Percentiles rank a stretch among this genome's conserved stretches.
Evolutionary conservation across 768 basidiomycete genomes (phyloP).

Genomic region (Hydnomerulius pinastri): DNA sequence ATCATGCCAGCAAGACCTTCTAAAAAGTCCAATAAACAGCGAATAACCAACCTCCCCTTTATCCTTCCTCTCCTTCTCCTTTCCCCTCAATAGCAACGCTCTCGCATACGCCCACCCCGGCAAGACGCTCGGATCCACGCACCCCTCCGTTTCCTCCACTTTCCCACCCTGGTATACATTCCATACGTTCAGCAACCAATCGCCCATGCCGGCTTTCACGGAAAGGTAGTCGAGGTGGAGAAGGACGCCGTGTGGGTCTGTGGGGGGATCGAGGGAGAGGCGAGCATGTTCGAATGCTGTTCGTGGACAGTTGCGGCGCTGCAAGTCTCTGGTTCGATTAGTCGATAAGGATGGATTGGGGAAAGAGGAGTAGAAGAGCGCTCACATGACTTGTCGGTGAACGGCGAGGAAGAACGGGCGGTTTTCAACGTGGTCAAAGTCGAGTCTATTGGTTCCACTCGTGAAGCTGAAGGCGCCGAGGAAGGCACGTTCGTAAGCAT

Average conservation of each 20-base stretch:
- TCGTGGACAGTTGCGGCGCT: no score
- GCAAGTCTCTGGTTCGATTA: no score
- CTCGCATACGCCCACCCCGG: constrained; percentile 74
- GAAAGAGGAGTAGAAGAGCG: not conserved
- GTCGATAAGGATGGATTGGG: not conserved
- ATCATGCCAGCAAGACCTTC: not conserved
- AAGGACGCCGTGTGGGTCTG: no score
- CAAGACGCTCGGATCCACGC: constrained; percentile 53
- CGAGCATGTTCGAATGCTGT: constrained; percentile 88
- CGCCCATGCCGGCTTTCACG: constrained; percentile 70
- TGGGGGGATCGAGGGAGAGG: constrained; percentile 78
- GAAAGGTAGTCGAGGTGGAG: constrained; percentile 88
- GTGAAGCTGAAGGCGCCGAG: no score
- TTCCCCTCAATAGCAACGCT: constrained; percentile 61
- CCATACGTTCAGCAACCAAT: constrained; percentile 75
- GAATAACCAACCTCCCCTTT: constrained; percentile 35
- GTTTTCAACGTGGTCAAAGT: no score
- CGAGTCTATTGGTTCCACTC: no score
- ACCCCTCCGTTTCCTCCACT: constrained; percentile 16
- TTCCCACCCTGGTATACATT: constrained; percentile 5
- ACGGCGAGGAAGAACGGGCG: no score
- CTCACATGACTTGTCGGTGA: no score
- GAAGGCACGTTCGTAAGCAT: no score
- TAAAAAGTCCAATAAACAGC: not conserved
- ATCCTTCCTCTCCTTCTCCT: constrained; percentile 44